These are phyloP conservation scores for Penicillium odoratum DNA, from an alignment of 495 filamentous ascomycete species.

Conservation along the genomic window DNA sequence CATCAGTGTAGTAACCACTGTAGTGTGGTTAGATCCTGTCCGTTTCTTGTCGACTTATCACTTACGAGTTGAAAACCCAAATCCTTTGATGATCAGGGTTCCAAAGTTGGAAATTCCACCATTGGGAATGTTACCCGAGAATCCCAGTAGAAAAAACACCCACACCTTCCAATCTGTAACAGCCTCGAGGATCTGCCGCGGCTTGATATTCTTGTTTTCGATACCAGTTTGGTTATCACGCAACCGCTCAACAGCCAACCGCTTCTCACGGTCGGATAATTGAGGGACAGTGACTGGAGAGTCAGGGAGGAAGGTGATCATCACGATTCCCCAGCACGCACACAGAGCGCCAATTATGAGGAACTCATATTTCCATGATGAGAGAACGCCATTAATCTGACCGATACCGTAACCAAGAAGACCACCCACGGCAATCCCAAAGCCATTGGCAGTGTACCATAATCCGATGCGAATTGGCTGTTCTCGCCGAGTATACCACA, in stretches of 20 bases:
- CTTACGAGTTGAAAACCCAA: slow-evolving; percentile 50
- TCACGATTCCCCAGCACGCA: slow-evolving; percentile 36
- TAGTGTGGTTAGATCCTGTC: background rate
- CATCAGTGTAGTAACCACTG: slow-evolving; percentile 38
- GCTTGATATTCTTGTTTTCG: slow-evolving; percentile 54
- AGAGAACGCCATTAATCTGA: slow-evolving; percentile 50
- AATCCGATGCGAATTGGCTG: slow-evolving; percentile 60
- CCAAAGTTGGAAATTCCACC: slow-evolving; percentile 57
- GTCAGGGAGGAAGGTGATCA: slow-evolving; percentile 49
- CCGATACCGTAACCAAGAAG: slow-evolving; percentile 61
- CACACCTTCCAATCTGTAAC: slow-evolving; percentile 50
- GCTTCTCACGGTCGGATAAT: slow-evolving; percentile 43
- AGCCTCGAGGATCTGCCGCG: slow-evolving; percentile 49
- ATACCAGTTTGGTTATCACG: slow-evolving; percentile 56
- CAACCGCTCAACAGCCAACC: slow-evolving; percentile 52
- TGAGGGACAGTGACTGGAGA: slow-evolving; percentile 44
- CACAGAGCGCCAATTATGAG: slow-evolving; percentile 46
- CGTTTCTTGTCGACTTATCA: background rate
- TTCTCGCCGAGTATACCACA: slow-evolving; percentile 47
- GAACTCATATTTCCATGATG: slow-evolving; percentile 58
- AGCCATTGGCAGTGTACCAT: slow-evolving; percentile 61
- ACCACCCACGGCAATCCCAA: slow-evolving; percentile 59
- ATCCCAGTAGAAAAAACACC: slow-evolving; percentile 36
- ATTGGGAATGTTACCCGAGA: slow-evolving; percentile 41
- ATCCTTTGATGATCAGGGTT: slow-evolving; percentile 55